phyloP scores from a whole-genome alignment of 257 asterid species.

The Jacaranda mimosifolia region DNA sequence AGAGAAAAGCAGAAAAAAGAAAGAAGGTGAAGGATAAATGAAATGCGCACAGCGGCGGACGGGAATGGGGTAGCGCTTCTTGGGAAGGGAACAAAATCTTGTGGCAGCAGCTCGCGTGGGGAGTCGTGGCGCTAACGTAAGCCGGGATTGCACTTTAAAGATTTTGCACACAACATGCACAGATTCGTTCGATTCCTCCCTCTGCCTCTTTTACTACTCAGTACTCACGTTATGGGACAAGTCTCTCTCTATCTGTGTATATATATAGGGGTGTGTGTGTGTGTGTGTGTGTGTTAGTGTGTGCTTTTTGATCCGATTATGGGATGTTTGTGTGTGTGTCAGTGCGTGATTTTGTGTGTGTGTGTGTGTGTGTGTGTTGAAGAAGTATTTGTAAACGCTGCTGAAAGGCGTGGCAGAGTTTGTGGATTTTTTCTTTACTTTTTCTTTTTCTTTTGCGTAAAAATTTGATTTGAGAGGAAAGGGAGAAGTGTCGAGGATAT shows the following conservation, averaged over 20 bases:
- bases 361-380: not conserved
- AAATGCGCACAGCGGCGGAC: conserved; percentile 27
- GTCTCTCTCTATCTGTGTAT: not conserved
- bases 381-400: conserved; percentile 1
- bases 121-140: conserved; percentile 54
- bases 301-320: conserved; percentile 24
- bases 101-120: conserved; percentile 42
- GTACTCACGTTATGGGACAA: conserved; percentile 28
- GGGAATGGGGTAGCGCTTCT: not conserved
- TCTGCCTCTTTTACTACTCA: conserved; percentile 16
- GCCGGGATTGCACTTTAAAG: conserved; percentile 63
- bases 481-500: conserved; percentile 55
- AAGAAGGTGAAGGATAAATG: conserved; percentile 16
- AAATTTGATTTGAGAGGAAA: not conserved
- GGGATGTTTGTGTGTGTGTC: conserved; percentile 30
- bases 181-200: conserved; percentile 47
- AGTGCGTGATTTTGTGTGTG: conserved; percentile 36
- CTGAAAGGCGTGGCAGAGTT: not conserved
- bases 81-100: conserved; percentile 41
- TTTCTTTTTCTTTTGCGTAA: not conserved
- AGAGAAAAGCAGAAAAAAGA: not conserved
- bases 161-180: conserved; percentile 58
- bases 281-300: conserved; percentile 5
- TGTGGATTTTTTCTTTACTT: not conserved
- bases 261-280: not conserved